Evolutionary conservation across 148 eudicot genomes (phyloP).

Genomic region (Dianthus caryophyllus): DNA sequence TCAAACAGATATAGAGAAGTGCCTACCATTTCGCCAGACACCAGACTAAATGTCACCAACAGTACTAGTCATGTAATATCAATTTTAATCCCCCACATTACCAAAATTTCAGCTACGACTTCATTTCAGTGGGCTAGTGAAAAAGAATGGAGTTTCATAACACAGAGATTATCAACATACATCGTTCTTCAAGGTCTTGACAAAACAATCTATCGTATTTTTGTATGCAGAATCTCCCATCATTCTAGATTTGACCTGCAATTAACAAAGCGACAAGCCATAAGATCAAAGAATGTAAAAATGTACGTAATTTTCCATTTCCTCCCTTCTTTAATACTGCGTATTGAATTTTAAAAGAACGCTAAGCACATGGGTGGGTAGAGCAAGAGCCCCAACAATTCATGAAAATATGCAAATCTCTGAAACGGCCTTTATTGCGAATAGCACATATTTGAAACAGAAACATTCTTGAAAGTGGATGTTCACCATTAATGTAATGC

Average conservation of each 20-base stretch:
- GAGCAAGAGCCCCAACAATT: neutral
- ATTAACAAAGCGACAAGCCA: constrained; percentile 4
- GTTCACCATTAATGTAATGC: no score
- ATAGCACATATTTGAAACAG: no score
- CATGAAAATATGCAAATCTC: neutral
- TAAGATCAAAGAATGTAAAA: neutral
- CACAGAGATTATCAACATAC: constrained; percentile 38
- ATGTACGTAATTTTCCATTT: neutral
- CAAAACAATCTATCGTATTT: constrained; percentile 79
- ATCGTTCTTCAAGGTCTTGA: constrained; percentile 87
- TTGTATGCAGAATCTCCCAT: constrained; percentile 94
- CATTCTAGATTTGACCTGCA: constrained; percentile 99
- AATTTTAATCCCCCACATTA: neutral
- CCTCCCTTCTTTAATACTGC: neutral
- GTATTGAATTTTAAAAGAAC: neutral
- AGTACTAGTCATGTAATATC: neutral
- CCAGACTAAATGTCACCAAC: neutral
- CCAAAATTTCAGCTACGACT: neutral
- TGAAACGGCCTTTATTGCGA: neutral
- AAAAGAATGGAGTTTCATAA: neutral
- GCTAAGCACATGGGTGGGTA: neutral
- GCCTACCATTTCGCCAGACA: neutral
- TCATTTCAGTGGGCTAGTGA: neutral
- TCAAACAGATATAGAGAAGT: neutral
- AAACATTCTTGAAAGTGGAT: no score